Base-by-base conservation (phyloP, 2,329 filamentous ascomycete genomes). In the Ascochyta pisi region DNA sequence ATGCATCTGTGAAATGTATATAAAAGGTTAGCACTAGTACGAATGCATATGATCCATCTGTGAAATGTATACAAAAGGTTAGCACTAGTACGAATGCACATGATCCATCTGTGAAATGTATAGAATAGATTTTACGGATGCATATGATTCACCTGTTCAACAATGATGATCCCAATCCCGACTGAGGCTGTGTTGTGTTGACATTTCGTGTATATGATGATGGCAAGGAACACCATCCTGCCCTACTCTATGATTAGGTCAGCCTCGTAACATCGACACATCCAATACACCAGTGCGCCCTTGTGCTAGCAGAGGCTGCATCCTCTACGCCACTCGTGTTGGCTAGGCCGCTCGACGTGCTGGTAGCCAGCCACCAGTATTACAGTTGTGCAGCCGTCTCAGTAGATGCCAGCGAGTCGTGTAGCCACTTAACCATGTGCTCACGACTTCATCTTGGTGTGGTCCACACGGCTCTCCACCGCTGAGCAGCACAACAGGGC, bases 121-220 rank as follows among this genome's bases (percentile, higher is more conserved):
- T 19, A 19, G 2, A 19, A 19, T 19, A 19, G 2, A 16, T 16
- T 19, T 2, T 41, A 46, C 29, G 35, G 41, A 48, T 53, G 41
- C 29, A 38, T 37, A 35, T 45, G 29, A 51, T 53, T 24, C 27
- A 33, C 24, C 33, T 34, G 10, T 55, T 47, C 39, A 41, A 43
- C 35, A 31, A 13, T 33, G 42, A 4, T 43, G 48, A 47, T 47
- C 37, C 37, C 26, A 19, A 56, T 56, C 38, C 47, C 33, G 43
- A 43, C 31, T 33, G 47, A 47, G 53, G 53, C 47, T 51, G 53
- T 56, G 53, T 45, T 56, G 53, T 56, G 53, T 51, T 43, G 47
- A 56, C 26, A 39, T 31, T 16, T 19, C 26, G 24, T 47, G 33
- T 12, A 27, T 7, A 43, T 8, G 47, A 43, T 42, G 38, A 47